phyloP scores from a whole-genome alignment of 2,329 filamentous ascomycete species.

The Fusarium pininemorale region DNA sequence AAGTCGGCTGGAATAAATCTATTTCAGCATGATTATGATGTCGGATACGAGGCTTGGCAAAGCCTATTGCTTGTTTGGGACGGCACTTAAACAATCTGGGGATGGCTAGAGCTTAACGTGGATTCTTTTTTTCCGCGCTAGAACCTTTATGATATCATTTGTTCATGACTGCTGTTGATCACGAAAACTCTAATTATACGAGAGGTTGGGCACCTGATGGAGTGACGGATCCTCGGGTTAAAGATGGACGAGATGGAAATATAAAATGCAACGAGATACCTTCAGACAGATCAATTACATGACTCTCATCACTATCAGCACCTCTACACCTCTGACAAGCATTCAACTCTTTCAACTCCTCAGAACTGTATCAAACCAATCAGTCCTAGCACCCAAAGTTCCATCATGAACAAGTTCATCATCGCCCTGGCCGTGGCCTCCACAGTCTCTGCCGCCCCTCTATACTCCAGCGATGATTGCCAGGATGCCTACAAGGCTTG shows the following conservation, averaged over 20 bases:
- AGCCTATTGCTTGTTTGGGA: not conserved
- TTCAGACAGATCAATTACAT: not conserved
- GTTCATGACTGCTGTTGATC: not conserved
- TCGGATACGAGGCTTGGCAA: not conserved
- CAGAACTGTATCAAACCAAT: not conserved
- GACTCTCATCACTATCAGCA: not conserved
- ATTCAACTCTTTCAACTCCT: too few species aligned
- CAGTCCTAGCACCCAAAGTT: too few species aligned
- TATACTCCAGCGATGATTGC: not conserved
- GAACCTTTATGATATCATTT: not conserved
- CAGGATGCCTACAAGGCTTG: not conserved
- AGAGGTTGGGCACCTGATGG: not conserved
- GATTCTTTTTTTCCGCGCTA: not conserved
- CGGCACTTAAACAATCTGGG: not conserved
- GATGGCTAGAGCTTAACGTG: not conserved
- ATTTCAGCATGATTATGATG: not conserved
- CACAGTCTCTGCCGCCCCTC: not conserved
- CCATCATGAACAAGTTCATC: not conserved
- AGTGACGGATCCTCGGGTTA: fast-evolving
- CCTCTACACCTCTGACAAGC: not conserved
- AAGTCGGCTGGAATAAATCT: not conserved
- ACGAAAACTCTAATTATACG: not conserved
- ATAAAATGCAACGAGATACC: not conserved
- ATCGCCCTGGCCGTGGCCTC: not conserved
- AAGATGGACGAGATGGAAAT: not conserved